Percentiles rank a stretch among this genome's conserved stretches.
Conservation (phyloP, 495 filamentous ascomycete species). For the Xylaria venustula region DNA sequence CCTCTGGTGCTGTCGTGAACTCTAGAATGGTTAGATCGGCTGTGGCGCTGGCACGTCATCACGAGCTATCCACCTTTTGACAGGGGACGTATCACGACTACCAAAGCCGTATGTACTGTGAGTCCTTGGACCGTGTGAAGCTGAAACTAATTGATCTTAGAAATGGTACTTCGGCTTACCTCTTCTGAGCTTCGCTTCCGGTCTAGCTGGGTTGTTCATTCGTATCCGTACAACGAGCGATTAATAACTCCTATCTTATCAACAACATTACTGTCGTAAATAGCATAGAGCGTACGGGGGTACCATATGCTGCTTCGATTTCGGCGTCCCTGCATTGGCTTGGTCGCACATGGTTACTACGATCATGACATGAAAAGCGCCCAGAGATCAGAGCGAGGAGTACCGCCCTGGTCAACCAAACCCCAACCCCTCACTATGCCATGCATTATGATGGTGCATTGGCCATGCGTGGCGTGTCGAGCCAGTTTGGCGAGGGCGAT, state of each 20-base stretch:
- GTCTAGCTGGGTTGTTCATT: not conserved
- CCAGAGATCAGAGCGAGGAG: constrained; percentile 7
- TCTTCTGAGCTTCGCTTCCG: not conserved
- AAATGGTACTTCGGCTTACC: not conserved
- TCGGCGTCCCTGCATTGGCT: constrained; percentile 12
- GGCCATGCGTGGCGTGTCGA: not conserved
- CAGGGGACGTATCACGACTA: not conserved
- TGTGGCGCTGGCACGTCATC: constrained; percentile 1
- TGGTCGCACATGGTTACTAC: constrained; percentile 12
- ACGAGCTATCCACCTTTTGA: not conserved
- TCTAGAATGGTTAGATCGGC: constrained; percentile 4
- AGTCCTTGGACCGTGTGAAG: not conserved
- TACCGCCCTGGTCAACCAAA: constrained; percentile 3
- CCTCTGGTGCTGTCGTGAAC: not conserved
- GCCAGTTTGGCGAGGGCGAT: not conserved
- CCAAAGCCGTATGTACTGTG: too few relatives aligned
- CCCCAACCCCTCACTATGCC: constrained; percentile 12
- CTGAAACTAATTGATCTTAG: not conserved
- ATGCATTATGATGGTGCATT: constrained; percentile 16
- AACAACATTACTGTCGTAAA: not conserved
- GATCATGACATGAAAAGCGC: not conserved
- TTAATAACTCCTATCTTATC: not conserved
- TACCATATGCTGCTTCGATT: constrained; percentile 4
- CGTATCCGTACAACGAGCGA: not conserved
- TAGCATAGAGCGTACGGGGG: constrained; percentile 2